phyloP scores from a whole-genome alignment of 305 asterid genomes.

The Solanum aculeatissimum region DNA sequence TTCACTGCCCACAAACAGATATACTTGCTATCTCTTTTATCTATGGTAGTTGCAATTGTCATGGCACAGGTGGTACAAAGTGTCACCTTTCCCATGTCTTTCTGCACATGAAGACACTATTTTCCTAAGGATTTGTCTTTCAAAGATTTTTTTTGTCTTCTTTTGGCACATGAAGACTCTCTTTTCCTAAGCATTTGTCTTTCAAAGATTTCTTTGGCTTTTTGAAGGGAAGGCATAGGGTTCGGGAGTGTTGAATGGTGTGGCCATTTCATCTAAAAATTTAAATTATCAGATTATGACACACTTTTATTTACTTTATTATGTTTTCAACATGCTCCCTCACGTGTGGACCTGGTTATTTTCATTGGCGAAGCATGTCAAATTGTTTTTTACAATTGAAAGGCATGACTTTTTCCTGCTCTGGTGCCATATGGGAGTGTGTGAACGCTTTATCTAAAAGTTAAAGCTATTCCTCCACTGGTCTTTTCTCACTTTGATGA shows the following conservation, averaged over 20 bases:
- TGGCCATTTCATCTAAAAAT: not conserved
- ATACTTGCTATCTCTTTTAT: not conserved
- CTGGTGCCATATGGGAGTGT: not conserved
- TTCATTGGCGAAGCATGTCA: not conserved
- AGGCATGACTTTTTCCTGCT: not conserved
- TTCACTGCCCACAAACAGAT: not conserved
- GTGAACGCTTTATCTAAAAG: not conserved
- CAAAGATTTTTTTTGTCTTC: too few species aligned
- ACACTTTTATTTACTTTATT: not conserved
- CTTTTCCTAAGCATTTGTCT: too few species aligned
- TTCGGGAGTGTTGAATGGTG: not conserved
- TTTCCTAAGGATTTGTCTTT: not conserved
- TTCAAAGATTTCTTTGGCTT: not conserved
- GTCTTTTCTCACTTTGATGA: not conserved
- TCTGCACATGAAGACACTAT: not conserved
- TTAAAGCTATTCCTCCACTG: not conserved
- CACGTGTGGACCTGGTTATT: not conserved
- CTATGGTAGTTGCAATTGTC: not conserved
- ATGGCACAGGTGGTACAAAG: not conserved
- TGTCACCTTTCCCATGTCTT: not conserved
- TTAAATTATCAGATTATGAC: not conserved
- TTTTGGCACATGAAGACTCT: too few species aligned
- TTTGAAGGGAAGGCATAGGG: not conserved
- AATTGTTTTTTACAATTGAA: not conserved
- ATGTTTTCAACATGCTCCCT: not conserved